Conservation (phyloP, 768 basidiomycete genomes). For the Suillus discolor region DNA sequence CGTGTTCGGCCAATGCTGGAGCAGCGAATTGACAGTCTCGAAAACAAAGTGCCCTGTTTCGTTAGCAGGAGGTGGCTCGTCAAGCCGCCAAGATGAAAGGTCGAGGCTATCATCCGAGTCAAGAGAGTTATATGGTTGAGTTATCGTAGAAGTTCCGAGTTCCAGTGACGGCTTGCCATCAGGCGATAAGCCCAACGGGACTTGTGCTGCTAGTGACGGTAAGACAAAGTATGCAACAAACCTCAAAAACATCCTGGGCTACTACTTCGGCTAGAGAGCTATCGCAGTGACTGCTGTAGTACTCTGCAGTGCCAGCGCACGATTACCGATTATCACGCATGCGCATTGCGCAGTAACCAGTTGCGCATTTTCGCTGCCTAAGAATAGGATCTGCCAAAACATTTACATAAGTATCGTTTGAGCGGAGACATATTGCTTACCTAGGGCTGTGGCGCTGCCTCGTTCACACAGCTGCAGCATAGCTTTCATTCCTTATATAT, state of each 20-base stretch:
- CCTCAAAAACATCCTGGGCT: not conserved
- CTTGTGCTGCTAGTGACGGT: constrained; percentile 1
- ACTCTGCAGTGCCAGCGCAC: too few species aligned
- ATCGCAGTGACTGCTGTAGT: too few species aligned
- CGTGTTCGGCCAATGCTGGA: constrained; percentile 50
- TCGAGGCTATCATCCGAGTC: not conserved
- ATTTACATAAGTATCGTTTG: too few species aligned
- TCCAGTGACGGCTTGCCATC: not conserved
- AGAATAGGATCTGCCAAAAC: too few species aligned
- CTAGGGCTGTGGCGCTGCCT: not conserved
- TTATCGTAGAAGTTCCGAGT: not conserved
- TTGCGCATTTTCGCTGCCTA: too few species aligned
- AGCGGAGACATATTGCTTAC: too few species aligned
- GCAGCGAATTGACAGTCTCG: constrained; percentile 33
- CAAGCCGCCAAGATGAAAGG: constrained; percentile 24
- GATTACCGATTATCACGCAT: too few species aligned
- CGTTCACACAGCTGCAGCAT: not conserved
- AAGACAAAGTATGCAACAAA: not conserved
- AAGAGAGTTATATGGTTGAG: not conserved
- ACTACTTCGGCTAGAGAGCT: too few species aligned
- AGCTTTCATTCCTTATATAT: not conserved
- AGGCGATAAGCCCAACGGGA: not conserved
- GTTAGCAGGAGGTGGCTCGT: constrained; percentile 24
- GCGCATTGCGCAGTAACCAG: too few species aligned
- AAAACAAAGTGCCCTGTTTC: constrained; percentile 36